Conservation (phyloP, 164 flowering plant genomes). For the Stephania japonica region DNA sequence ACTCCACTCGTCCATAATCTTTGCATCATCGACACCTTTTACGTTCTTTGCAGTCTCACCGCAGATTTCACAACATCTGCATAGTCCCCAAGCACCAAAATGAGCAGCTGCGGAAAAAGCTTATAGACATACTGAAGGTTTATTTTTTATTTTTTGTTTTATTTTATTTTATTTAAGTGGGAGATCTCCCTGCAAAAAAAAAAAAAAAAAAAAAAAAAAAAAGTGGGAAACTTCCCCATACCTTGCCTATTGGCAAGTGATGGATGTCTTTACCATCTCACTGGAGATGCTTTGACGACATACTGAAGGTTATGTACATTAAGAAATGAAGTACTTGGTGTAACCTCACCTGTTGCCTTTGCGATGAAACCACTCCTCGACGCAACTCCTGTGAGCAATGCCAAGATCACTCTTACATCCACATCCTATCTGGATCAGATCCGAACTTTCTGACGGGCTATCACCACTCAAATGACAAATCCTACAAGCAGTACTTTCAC, state of each 20-base stretch:
- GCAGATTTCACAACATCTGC: constrained; percentile 48
- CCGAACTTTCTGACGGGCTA: constrained; percentile 29
- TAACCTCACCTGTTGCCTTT: constrained; percentile 90
- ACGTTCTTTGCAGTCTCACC: constrained; percentile 38
- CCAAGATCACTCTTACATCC: constrained; percentile 83
- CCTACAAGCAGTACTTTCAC: constrained; percentile 44
- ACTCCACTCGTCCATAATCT: constrained; percentile 29
- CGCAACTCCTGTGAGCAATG: constrained; percentile 61
- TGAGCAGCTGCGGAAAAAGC: no score
- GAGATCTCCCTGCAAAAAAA: no score
- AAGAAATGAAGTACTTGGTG: no score
- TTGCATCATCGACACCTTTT: constrained; percentile 24
- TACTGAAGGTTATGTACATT: no score
- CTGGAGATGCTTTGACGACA: no score
- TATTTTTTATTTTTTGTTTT: no score
- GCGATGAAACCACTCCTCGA: constrained; percentile 84
- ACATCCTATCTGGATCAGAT: constrained; percentile 71
- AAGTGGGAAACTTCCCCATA: no score
- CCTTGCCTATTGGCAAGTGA: no score
- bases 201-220: no score
- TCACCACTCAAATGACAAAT: constrained; percentile 76
- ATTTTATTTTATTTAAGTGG: no score
- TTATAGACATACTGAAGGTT: no score
- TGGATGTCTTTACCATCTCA: no score
- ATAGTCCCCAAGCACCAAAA: background rate